Evolutionary conservation across 106 monocot species (phyloP).

Genomic region (Acanthochlamys bracteata): DNA sequence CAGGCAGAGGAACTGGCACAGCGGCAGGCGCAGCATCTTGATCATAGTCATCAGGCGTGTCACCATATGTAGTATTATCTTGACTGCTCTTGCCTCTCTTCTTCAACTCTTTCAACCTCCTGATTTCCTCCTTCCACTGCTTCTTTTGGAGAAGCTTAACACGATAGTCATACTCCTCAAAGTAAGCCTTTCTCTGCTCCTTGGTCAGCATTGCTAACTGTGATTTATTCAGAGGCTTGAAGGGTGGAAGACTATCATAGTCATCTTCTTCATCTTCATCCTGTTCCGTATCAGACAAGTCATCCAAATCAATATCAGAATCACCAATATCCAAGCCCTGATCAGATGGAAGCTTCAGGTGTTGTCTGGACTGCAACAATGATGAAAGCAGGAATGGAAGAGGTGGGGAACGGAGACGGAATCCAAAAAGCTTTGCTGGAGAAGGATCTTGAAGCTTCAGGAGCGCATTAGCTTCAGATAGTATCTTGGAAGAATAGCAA

Average conservation of each 20-base stretch:
- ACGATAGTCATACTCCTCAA: constrained; percentile 90
- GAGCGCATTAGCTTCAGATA: constrained; percentile 79
- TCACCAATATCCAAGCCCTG: constrained; percentile 55
- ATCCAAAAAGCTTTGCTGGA: constrained; percentile 69
- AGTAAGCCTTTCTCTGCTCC: constrained; percentile 76
- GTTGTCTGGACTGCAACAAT: constrained; percentile 66
- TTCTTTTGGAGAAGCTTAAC: constrained; percentile 93
- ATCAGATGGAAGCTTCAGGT: constrained; percentile 68
- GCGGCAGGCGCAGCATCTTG: constrained; percentile 71
- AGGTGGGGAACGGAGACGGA: constrained; percentile 75
- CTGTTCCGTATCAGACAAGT: constrained; percentile 55
- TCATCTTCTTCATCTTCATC: constrained; percentile 83
- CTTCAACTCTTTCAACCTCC: constrained; percentile 74
- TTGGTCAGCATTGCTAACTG: constrained; percentile 68
- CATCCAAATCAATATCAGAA: constrained; percentile 75
- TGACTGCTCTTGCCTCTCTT: constrained; percentile 37
- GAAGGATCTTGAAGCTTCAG: constrained; percentile 76
- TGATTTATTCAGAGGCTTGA: constrained; percentile 72
- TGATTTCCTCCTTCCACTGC: constrained; percentile 85
- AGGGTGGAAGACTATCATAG: constrained; percentile 82
- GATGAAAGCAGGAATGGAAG: constrained; percentile 88
- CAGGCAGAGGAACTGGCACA: constrained; percentile 69
- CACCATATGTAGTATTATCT: constrained; percentile 25
- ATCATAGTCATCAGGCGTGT: constrained; percentile 63
- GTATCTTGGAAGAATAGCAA: constrained; percentile 90